These are phyloP conservation scores for Cucumis hystrix DNA, from an alignment of 306 rosid species.

Conservation along the genomic window DNA sequence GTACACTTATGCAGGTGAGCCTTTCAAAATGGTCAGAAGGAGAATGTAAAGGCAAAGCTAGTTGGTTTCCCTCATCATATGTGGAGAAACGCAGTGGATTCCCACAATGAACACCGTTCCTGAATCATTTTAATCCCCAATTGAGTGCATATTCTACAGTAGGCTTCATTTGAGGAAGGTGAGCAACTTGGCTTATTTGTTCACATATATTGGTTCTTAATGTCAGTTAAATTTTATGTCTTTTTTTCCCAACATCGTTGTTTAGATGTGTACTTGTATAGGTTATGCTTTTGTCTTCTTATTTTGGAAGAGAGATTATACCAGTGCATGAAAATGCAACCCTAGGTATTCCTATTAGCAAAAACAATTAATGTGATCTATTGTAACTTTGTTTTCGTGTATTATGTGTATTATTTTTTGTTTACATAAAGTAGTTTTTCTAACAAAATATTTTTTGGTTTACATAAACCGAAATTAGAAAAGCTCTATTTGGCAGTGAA, in stretches of 20 bases:
- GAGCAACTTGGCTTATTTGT: background rate
- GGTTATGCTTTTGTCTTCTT: background rate
- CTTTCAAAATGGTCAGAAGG: constrained; percentile 95
- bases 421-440: no score
- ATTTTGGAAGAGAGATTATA: background rate
- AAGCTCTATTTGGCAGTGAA: no score
- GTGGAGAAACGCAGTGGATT: constrained; percentile 75
- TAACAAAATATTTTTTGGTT: no score
- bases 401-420: background rate
- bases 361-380: background rate
- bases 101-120: constrained; percentile 25
- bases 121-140: background rate
- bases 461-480: no score
- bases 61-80: constrained; percentile 85
- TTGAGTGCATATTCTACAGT: background rate
- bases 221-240: background rate
- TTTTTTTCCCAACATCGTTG: background rate
- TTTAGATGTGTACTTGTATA: constrained; percentile 5
- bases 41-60: constrained; percentile 76
- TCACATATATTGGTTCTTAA: background rate
- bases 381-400: background rate
- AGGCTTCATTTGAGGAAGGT: background rate
- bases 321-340: background rate
- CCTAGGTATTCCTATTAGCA: background rate
- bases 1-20: constrained; percentile 38